These are phyloP conservation scores for Talaromyces atroroseus DNA, from an alignment of 2,329 filamentous ascomycete genomes.

Conservation along the genomic window DNA sequence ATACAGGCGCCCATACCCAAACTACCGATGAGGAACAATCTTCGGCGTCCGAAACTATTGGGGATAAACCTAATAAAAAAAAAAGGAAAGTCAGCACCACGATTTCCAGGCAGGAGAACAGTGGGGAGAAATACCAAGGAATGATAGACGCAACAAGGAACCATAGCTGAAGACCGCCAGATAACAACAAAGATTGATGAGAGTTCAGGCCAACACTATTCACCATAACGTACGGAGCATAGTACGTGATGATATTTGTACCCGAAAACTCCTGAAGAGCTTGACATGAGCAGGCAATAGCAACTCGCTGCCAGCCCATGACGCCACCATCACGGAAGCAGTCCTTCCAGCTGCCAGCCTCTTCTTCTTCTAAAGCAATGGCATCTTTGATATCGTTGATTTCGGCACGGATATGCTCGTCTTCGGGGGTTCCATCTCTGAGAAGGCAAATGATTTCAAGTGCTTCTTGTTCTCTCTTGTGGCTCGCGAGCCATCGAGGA, in stretches of 20 bases:
- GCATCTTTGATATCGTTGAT: slow-evolving; percentile 51
- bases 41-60: slow-evolving; percentile 52
- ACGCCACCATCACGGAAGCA: slow-evolving; percentile 44
- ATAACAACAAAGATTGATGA: slow-evolving; percentile 36
- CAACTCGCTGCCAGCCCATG: slow-evolving; percentile 51
- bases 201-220: slow-evolving; percentile 36
- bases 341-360: slow-evolving; percentile 50
- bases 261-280: slow-evolving; percentile 48
- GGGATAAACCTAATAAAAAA: slow-evolving; percentile 35
- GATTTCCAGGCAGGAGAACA: slow-evolving; percentile 36
- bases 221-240: slow-evolving; percentile 40
- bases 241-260: slow-evolving; percentile 44
- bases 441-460: slow-evolving; percentile 43
- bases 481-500: slow-evolving; percentile 54
- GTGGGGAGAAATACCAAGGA: slow-evolving; percentile 5
- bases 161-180: slow-evolving; percentile 46
- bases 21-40: slow-evolving; percentile 66
- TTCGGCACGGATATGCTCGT: slow-evolving; percentile 42
- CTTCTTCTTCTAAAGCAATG: slow-evolving; percentile 41
- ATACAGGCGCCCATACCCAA: slow-evolving; percentile 45
- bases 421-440: slow-evolving; percentile 44
- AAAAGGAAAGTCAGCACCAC: slow-evolving; percentile 20
- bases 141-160: slow-evolving; percentile 15
- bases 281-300: slow-evolving; percentile 54
- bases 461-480: slow-evolving; percentile 50